Evolutionary conservation across 192 early-diverging fungal species (phyloP).

Genomic region (Umbelopsis sp.): DNA sequence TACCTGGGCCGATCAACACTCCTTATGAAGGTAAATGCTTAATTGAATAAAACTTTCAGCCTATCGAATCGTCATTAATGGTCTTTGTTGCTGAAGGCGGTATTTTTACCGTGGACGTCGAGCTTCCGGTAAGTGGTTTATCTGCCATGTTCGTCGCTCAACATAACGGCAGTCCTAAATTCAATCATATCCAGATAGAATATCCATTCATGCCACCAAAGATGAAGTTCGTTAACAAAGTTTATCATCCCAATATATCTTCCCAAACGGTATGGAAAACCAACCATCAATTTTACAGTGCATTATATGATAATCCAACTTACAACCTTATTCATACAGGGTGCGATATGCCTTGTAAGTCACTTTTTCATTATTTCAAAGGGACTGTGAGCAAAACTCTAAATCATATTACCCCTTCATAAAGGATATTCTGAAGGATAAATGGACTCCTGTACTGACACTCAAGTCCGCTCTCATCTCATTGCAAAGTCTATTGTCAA

Average conservation of each 20-base stretch:
- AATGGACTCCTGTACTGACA: conserved; percentile 77
- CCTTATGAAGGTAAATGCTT: conserved; percentile 32
- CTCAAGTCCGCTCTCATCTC: conserved; percentile 52
- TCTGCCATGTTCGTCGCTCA: no score
- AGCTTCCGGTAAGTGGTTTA: conserved; percentile 18
- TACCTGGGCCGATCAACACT: conserved; percentile 29
- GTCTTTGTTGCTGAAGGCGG: conserved; percentile 11
- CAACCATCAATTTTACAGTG: neutral
- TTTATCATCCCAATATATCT: conserved; percentile 60
- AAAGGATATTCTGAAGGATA: conserved; percentile 73
- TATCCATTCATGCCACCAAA: conserved; percentile 57
- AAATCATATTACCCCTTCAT: conserved; percentile 19
- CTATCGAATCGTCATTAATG: no score
- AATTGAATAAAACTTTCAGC: neutral
- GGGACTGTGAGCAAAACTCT: neutral
- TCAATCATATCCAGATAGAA: conserved; percentile 19
- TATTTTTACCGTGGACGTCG: conserved; percentile 23
- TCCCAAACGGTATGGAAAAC: conserved; percentile 50
- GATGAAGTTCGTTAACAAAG: conserved; percentile 53
- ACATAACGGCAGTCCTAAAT: neutral
- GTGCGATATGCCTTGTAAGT: conserved; percentile 26
- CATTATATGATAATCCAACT: neutral
- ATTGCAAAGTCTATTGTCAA: conserved; percentile 48
- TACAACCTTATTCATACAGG: neutral
- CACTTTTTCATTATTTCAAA: neutral